Evolutionary conservation across 306 rosid species (phyloP).

Genomic region (Parietaria judaica): DNA sequence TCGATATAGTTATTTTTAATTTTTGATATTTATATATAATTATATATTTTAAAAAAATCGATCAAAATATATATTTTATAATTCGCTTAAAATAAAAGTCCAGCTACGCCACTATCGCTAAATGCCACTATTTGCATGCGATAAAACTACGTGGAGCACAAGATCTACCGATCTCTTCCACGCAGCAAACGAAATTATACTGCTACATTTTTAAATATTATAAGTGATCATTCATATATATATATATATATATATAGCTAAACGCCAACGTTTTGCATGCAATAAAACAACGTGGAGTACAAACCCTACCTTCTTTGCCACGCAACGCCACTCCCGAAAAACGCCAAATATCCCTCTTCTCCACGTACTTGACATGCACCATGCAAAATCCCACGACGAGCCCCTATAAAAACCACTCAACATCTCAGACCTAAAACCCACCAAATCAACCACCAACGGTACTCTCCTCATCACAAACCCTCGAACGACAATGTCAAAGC

Average conservation of each 20-base stretch:
- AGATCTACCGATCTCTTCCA: too few relatives aligned
- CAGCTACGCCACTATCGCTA: too few relatives aligned
- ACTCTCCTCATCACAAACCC: neutral
- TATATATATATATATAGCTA: neutral
- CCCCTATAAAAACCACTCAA: neutral
- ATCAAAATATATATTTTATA: too few relatives aligned
- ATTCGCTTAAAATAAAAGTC: too few relatives aligned
- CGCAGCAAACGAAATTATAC: too few relatives aligned
- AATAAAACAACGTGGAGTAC: neutral
- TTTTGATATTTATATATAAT: too few relatives aligned
- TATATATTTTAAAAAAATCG: too few relatives aligned
- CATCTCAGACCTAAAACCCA: neutral
- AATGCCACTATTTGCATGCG: too few relatives aligned
- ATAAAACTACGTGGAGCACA: too few relatives aligned
- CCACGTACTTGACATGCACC: conserved; percentile 15
- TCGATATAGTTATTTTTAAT: too few relatives aligned
- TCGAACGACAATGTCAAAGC: neutral
- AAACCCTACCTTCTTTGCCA: neutral
- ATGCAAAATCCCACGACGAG: neutral
- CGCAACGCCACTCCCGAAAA: neutral
- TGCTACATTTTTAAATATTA: too few relatives aligned
- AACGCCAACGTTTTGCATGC: conserved; percentile 1
- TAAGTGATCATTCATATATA: neutral
- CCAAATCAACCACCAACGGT: neutral
- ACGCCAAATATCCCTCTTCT: neutral